Evolutionary conservation across 768 basidiomycete genomes (phyloP), one percentile per base, ranked within the genome.

Genomic region (Pleurotus pulmonarius): DNA sequence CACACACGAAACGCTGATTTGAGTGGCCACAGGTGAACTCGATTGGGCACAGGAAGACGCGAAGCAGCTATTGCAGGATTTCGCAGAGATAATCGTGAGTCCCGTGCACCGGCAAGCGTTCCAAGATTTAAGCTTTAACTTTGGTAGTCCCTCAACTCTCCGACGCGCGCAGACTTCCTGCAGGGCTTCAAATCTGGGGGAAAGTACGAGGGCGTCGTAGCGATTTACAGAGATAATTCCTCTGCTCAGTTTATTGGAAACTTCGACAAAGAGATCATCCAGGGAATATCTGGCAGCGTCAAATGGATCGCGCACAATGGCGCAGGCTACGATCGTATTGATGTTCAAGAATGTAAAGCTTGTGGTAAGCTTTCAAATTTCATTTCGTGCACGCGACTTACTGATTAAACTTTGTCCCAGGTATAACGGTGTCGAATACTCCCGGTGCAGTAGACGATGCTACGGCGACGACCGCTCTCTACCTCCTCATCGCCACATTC

Each of bases 271-370:
- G 88, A 88, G 59, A 76, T 96, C 60, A 77, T 97, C 60, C 70
- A 76, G 48, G 82, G 79, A 0, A 75, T 97, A 8, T 86, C 92
- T 5, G 11, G 16, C 1, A 77, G 75, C 16, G 79, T 95, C 59
- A 86, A 86, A 64, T 94, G 89, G 87, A 92, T 96, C 66, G 90
- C 87, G 1, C 93, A 94, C 69, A 94, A 94, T 56, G 94, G 94
- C 9, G 93, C 94, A 0, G 93, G 94, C 0, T 97, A 97, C 67
- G 93, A 97, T 67, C 85, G 87, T 59, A 87, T 96, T 60, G 88
- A 94, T 64, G 83, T 94, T 13, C 69, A 72, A 5, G 87, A 87
- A 3, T 88, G 87, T 69, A 89, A 83, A 64, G 81, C 77, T 8
- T 80, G 79, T 69, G 90, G 91, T 88, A 61, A 15, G 69, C n/a